These are phyloP conservation scores for Blastobotrys arbuscula DNA, from an alignment of 1,139 yeast species.

Conservation along the genomic window DNA sequence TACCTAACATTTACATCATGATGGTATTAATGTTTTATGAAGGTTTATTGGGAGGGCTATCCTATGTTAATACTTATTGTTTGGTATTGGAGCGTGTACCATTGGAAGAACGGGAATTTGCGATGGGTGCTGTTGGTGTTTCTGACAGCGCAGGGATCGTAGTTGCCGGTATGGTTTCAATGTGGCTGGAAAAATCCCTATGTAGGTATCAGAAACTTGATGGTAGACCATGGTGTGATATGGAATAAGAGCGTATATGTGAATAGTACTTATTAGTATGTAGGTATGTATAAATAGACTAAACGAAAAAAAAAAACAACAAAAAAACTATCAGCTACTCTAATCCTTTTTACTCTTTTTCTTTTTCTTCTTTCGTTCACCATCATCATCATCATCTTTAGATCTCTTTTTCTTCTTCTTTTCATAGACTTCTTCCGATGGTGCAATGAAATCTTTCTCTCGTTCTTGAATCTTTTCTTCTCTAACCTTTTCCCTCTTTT, in stretches of 20 bases:
- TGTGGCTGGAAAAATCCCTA: constrained; percentile 67
- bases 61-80: constrained; percentile 84
- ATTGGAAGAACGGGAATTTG: constrained; percentile 62
- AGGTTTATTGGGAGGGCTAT: constrained; percentile 80
- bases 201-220: constrained; percentile 55
- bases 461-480: constrained; percentile 64
- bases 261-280: background rate
- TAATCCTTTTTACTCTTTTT: constrained; percentile 3
- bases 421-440: constrained; percentile 59
- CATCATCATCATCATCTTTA: constrained; percentile 5
- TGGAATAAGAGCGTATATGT: constrained; percentile 17
- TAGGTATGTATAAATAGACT: background rate
- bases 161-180: constrained; percentile 68
- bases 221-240: constrained; percentile 39
- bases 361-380: background rate
- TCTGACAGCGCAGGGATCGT: constrained; percentile 89
- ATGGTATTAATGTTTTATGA: constrained; percentile 70
- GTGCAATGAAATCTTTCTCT: constrained; percentile 76
- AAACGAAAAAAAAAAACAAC: background rate
- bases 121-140: constrained; percentile 89
- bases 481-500: constrained; percentile 67
- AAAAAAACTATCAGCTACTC: too few species aligned
- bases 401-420: constrained; percentile 22
- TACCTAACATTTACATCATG: constrained; percentile 63
- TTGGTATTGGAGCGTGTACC: constrained; percentile 63